Percentiles rank a stretch among this genome's conserved stretches.
Conservation (phyloP, 768 basidiomycete genomes). For the Lactarius hengduanensis region DNA sequence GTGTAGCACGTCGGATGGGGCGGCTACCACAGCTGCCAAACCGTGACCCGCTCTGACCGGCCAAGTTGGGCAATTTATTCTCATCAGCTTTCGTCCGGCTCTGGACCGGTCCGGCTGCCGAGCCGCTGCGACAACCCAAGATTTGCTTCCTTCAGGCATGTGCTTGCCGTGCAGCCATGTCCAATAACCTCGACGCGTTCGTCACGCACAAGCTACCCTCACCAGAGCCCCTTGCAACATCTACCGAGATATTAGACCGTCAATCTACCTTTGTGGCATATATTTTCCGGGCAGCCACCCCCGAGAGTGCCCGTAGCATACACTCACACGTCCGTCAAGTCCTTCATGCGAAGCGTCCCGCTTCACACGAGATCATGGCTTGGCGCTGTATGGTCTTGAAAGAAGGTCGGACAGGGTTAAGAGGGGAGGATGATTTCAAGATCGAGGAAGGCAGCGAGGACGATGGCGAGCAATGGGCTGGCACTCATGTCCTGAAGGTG, state of each 20-base stretch:
- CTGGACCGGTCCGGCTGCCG: not conserved
- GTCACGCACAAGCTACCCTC: constrained; percentile 45
- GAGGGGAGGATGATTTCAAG: constrained; percentile 75
- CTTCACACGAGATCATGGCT: constrained; percentile 71
- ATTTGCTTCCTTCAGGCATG: not conserved
- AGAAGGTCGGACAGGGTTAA: constrained; percentile 60
- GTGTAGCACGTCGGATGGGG: not conserved
- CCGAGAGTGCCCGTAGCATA: constrained; percentile 49
- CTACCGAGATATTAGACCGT: constrained; percentile 74
- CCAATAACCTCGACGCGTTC: constrained; percentile 54
- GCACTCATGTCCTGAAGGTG: constrained; percentile 56
- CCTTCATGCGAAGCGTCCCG: constrained; percentile 55
- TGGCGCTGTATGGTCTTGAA: constrained; percentile 79
- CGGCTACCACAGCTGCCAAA: not conserved
- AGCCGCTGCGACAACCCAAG: not conserved
- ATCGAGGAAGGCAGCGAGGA: constrained; percentile 62
- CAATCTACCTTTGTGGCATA: constrained; percentile 69
- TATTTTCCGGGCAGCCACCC: constrained; percentile 54
- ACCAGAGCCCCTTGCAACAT: constrained; percentile 51
- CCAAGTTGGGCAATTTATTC: not conserved
- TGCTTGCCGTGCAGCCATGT: constrained; percentile 23
- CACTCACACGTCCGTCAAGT: constrained; percentile 55
- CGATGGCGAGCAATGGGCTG: constrained; percentile 76
- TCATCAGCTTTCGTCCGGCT: not conserved
- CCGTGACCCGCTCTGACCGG: not conserved